phyloP scores from a whole-genome alignment of 257 asterid genomes.

The Haberlea rhodopensis region DNA sequence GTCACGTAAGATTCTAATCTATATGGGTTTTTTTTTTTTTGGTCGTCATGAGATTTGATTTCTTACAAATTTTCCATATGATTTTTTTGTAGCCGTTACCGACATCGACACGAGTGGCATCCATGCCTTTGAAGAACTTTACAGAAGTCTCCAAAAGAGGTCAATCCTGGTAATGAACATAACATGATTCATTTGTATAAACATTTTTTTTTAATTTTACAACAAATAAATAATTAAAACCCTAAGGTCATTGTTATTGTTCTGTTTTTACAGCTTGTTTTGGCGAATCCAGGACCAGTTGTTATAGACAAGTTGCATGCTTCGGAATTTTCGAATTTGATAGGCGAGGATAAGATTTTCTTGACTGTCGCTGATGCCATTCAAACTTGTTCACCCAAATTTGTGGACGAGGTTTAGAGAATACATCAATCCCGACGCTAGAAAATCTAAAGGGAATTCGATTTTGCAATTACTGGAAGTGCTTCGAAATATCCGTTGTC shows the following conservation, averaged over 20 bases:
- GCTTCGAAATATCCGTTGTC: too few species aligned
- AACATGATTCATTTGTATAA: not conserved
- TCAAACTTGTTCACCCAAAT: conserved; percentile 61
- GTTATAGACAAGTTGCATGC: conserved; percentile 80
- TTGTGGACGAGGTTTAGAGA: conserved; percentile 47
- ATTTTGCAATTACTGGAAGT: too few species aligned
- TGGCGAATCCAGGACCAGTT: conserved; percentile 81
- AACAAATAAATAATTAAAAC: not conserved
- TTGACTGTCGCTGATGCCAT: conserved; percentile 88
- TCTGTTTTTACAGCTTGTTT: conserved; percentile 50
- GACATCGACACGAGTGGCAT: conserved; percentile 96
- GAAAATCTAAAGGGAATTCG: too few species aligned
- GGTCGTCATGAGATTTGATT: not conserved
- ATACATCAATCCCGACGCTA: too few species aligned
- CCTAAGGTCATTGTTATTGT: conserved; percentile 6
- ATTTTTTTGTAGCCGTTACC: conserved; percentile 58
- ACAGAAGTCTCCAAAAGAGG: conserved; percentile 69
- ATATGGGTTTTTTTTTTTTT: not conserved
- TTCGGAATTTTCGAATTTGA: conserved; percentile 40
- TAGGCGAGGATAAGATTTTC: conserved; percentile 78
- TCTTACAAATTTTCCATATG: not conserved
- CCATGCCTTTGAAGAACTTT: conserved; percentile 78
- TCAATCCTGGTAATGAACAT: conserved; percentile 53
- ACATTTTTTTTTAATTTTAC: too few species aligned
- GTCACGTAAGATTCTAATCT: conserved; percentile 46